phyloP scores from a whole-genome alignment of 2,329 filamentous ascomycete species.

The Neoscytalidium dimidiatum region DNA sequence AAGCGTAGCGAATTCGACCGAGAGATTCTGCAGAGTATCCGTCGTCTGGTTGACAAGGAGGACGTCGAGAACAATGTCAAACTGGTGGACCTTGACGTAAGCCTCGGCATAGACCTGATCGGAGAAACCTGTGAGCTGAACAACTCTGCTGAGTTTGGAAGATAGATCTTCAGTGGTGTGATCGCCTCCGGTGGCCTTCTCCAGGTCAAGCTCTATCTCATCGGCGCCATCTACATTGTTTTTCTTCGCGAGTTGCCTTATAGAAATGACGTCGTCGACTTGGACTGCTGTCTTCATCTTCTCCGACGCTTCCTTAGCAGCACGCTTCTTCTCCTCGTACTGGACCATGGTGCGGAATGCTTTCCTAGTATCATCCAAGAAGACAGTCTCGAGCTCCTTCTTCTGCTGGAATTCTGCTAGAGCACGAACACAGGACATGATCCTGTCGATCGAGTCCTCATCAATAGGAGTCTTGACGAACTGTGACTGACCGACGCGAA shows the following conservation, averaged over 20 bases:
- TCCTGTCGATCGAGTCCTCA: slow-evolving; percentile 95
- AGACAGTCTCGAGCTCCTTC: slow-evolving; percentile 89
- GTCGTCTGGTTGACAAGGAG: slow-evolving; percentile 96
- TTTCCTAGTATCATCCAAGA: slow-evolving; percentile 90
- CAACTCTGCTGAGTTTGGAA: slow-evolving; percentile 92
- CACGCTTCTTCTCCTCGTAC: slow-evolving; percentile 95
- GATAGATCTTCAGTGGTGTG: slow-evolving; percentile 79
- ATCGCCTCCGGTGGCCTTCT: slow-evolving; percentile 92
- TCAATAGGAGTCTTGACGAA: slow-evolving; percentile 98
- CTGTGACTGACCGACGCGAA: slow-evolving; percentile 96
- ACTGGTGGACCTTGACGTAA: slow-evolving; percentile 98
- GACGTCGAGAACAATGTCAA: slow-evolving; percentile 96
- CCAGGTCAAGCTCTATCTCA: slow-evolving; percentile 85
- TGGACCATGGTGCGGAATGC: slow-evolving; percentile 97
- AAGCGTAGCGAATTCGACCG: slow-evolving; percentile 96
- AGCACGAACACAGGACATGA: slow-evolving; percentile 95
- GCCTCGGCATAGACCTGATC: slow-evolving; percentile 98
- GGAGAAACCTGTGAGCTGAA: slow-evolving; percentile 96
- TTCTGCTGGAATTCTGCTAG: slow-evolving; percentile 86
- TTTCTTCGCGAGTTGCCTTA: slow-evolving; percentile 92
- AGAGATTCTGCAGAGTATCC: slow-evolving; percentile 94
- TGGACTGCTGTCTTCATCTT: slow-evolving; percentile 93
- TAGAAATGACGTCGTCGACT: slow-evolving; percentile 91
- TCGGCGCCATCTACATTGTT: slow-evolving; percentile 79
- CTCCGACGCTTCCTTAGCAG: slow-evolving; percentile 88